phyloP scores from a whole-genome alignment of 2,329 filamentous ascomycete genomes.

The Claviceps sorghi region DNA sequence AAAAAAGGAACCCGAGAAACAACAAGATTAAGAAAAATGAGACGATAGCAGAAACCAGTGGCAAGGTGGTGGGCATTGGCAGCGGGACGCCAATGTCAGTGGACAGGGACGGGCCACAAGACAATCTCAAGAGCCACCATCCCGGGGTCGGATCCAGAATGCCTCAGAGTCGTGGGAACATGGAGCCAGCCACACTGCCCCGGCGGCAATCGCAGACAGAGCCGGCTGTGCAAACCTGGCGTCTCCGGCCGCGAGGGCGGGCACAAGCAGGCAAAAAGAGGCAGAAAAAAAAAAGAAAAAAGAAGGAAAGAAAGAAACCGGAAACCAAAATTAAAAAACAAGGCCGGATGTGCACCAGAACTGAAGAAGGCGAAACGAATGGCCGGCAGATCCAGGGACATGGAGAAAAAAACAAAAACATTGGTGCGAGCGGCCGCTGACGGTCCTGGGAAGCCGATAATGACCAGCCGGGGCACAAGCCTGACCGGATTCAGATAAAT shows the following conservation, averaged over 20 bases:
- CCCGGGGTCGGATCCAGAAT: constrained; percentile 1
- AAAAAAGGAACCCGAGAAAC: background rate
- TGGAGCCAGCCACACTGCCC: background rate
- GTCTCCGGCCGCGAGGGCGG: background rate
- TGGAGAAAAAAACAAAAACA: background rate
- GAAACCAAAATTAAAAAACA: background rate
- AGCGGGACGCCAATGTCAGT: constrained; percentile 4
- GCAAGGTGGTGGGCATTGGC: constrained; percentile 1
- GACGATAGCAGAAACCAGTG: background rate
- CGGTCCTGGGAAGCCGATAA: background rate
- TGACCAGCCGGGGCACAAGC: background rate
- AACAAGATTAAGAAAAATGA: background rate
- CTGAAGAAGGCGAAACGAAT: background rate
- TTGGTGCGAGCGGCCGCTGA: background rate
- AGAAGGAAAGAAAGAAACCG: background rate
- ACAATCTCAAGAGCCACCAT: constrained; percentile 5
- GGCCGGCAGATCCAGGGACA: background rate
- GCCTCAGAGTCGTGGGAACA: background rate
- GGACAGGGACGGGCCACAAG: constrained; percentile 1
- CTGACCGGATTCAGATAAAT: background rate
- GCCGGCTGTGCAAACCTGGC: background rate
- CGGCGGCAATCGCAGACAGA: background rate
- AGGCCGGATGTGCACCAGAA: background rate
- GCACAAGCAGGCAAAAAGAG: background rate
- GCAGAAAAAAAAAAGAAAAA: background rate